phyloP scores from a whole-genome alignment of 2,329 filamentous ascomycete genomes.

The Neonectria ditissima region DNA sequence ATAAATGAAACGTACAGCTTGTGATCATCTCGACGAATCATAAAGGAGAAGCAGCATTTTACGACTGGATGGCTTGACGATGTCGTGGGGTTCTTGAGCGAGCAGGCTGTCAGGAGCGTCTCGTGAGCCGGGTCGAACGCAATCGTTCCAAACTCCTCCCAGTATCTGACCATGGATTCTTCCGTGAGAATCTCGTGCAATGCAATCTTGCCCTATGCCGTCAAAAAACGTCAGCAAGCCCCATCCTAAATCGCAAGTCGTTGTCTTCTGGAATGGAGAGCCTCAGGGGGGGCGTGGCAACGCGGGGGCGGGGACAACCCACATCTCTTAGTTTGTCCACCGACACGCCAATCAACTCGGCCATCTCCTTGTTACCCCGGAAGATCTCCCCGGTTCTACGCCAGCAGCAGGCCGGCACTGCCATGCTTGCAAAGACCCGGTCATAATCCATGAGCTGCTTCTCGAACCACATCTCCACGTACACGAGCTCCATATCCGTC shows the following conservation, averaged over 20 bases:
- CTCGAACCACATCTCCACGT: conserved; percentile 99
- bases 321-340: conserved; percentile 93
- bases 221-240: conserved; percentile 33
- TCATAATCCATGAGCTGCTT: conserved; percentile 97
- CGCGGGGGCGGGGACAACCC: conserved; percentile 54
- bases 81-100: conserved; percentile 83
- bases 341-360: conserved; percentile 91
- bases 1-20: conserved; percentile 80
- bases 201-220: conserved; percentile 85
- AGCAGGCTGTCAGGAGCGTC: conserved; percentile 93
- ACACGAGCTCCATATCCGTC: conserved; percentile 92
- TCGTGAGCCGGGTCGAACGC: conserved; percentile 96
- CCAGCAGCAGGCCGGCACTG: conserved; percentile 98
- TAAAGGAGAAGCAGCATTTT: conserved; percentile 97
- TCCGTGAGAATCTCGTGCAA: conserved; percentile 97
- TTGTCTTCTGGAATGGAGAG: conserved; percentile 2
- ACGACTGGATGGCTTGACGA: conserved; percentile 78
- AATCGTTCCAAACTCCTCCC: conserved; percentile 99
- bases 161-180: conserved; percentile 94
- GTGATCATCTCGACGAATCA: conserved; percentile 92
- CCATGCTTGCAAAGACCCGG: conserved; percentile 98
- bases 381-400: conserved; percentile 97
- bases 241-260: background rate
- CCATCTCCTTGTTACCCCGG: conserved; percentile 98
- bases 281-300: conserved; percentile 19